Conservation (phyloP, 2,329 filamentous ascomycete genomes). For the Diaporthe nobilis region DNA sequence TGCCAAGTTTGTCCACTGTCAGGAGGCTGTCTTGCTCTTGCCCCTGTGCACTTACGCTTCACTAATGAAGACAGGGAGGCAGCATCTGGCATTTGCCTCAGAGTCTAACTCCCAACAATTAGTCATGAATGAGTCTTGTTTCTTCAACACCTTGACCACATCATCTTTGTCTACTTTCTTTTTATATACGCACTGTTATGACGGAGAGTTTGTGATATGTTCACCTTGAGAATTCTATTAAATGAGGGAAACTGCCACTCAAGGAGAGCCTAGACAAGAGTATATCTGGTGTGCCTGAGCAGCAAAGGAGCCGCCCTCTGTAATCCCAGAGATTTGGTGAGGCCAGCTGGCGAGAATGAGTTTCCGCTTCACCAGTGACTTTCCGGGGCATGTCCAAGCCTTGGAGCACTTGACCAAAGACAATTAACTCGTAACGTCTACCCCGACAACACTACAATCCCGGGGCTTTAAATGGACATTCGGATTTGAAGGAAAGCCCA, state of each 20-base stretch:
- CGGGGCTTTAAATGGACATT: neutral
- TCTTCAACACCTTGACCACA: neutral
- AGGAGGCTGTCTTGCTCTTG: neutral
- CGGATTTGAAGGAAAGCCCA: neutral
- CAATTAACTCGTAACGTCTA: neutral
- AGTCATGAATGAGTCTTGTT: neutral
- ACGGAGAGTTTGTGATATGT: too few relatives aligned
- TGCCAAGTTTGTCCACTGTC: neutral
- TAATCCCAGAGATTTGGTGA: too few relatives aligned
- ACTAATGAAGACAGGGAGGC: neutral
- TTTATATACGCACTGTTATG: too few relatives aligned
- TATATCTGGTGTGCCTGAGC: neutral
- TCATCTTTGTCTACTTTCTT: too few relatives aligned
- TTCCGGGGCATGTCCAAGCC: neutral
- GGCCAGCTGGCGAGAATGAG: too few relatives aligned
- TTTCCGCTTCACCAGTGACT: neutral
- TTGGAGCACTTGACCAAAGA: neutral
- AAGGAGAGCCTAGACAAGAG: neutral
- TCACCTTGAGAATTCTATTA: neutral
- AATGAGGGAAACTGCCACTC: neutral
- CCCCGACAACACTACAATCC: neutral
- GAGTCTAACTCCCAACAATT: rapidly evolving
- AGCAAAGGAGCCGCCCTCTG: neutral
- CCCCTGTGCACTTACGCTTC: neutral
- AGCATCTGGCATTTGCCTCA: too few relatives aligned